These are phyloP conservation scores for Tricholoma hemisulphureum DNA, from an alignment of 768 basidiomycete genomes.

Conservation along the genomic window DNA sequence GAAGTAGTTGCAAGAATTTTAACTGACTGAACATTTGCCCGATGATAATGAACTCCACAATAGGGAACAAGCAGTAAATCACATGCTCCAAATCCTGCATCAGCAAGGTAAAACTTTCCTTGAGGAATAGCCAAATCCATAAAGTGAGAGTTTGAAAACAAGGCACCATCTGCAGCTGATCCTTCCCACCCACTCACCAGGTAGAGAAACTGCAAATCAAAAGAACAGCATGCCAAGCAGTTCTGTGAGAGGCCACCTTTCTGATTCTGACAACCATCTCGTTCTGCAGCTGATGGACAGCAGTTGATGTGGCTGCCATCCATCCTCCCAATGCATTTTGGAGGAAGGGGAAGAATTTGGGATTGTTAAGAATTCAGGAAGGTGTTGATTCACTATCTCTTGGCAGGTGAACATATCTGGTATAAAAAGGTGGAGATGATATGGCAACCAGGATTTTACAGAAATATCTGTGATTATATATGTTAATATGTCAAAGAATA, in stretches of 20 bases:
- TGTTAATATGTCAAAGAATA: too few species aligned
- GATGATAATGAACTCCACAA: constrained; percentile 35
- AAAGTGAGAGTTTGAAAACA: constrained; percentile 22
- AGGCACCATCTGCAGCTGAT: constrained; percentile 20
- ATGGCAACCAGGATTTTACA: neutral
- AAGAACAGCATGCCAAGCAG: constrained; percentile 25
- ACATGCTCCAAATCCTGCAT: constrained; percentile 34
- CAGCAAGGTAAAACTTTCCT: constrained; percentile 35
- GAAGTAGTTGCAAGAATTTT: too few species aligned
- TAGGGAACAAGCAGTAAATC: constrained; percentile 35
- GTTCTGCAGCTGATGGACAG: constrained; percentile 6
- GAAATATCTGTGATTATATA: too few species aligned
- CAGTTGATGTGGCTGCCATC: constrained; percentile 18
- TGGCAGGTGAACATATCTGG: constrained; percentile 12
- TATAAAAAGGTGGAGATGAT: constrained; percentile 16
- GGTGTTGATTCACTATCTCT: neutral
- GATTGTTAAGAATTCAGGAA: constrained; percentile 13
- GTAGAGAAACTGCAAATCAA: constrained; percentile 26
- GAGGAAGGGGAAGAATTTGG: constrained; percentile 27
- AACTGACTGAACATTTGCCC: constrained; percentile 18
- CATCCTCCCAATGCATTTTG: too few species aligned
- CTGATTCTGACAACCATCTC: constrained; percentile 3
- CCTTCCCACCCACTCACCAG: constrained; percentile 32
- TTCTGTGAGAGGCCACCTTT: constrained; percentile 28
- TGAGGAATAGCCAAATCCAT: constrained; percentile 25